Base-by-base conservation (phyloP, 73 alveolate genomes). In the Blepharisma stoltei region DNA sequence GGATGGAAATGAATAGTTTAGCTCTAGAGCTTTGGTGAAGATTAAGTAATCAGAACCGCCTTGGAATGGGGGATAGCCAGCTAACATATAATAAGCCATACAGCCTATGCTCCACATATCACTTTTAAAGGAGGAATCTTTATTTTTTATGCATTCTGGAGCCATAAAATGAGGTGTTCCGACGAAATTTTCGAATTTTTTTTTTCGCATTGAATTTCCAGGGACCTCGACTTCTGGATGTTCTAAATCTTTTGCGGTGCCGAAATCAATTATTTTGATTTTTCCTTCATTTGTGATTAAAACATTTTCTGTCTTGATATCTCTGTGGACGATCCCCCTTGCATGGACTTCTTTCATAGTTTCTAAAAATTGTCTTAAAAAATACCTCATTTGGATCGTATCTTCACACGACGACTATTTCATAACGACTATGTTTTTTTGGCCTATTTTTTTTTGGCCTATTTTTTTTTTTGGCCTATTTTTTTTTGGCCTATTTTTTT, bases 141-240 rank as follows among this genome's bases (percentile, higher is more conserved):
- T 84, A 81, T 84, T 81, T 68, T 81, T 84, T 37, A 84, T 81
- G 67, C 92, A 84, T 43, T 84, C 88, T 38, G 88, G 92, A 71
- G 92, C 88, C 92, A 84, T 84, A 81, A 81, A 84, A 37, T 84
- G 50, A 41, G 92, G 92, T 21, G 92, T 84, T 47, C 92, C 88
- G 20, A 84, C 86, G 80, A 84, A 84, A 84, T 84, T 78, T 69
- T 84, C 81, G 38, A 81, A 81, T 23, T 32, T 27, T 44, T 70
- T 52, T 53, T 84, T 81, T 37, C 86, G 73, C 52, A 65, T 84
- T 14, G 85, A 82, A 25, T 73, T 71, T 43, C 89, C 92, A 44
- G 85, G 68, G 14, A 85, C 89, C 69, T 84, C 84, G 8, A 84
- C 67, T 18, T 77, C 86, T 18, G 54, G 71, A 81, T 84, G 78